phyloP scores from a whole-genome alignment of 2,329 filamentous ascomycete genomes.

The Myriosclerotinia duriaeana region DNA sequence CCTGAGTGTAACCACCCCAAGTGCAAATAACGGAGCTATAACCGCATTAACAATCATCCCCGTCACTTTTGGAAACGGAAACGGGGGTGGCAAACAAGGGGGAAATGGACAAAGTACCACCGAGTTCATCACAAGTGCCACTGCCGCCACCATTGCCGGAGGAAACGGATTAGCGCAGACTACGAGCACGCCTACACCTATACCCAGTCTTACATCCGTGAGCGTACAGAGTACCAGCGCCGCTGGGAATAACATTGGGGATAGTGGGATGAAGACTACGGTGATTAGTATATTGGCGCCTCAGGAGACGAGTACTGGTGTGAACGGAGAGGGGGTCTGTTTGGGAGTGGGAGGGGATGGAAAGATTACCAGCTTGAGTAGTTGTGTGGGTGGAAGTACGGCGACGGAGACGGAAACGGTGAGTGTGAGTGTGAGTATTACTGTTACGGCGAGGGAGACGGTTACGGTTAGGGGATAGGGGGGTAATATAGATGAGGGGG shows the following conservation, averaged over 20 bases:
- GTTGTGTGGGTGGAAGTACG: conserved; percentile 3
- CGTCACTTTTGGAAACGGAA: neutral
- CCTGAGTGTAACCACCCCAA: neutral
- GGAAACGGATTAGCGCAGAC: neutral
- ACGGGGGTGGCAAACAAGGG: too few relatives aligned
- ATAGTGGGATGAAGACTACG: neutral
- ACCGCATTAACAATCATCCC: conserved; percentile 1
- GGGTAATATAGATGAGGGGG: neutral
- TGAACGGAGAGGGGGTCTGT: neutral
- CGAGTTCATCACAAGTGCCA: neutral
- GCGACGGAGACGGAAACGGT: neutral
- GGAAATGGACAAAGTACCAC: neutral
- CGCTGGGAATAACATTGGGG: neutral
- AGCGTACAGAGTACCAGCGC: neutral
- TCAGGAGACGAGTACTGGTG: neutral
- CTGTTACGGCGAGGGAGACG: conserved; percentile 1
- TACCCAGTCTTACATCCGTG: neutral
- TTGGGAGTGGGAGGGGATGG: neutral
- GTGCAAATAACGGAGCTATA: neutral
- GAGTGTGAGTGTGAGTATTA: neutral
- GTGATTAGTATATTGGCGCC: neutral
- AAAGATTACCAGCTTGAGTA: conserved; percentile 1
- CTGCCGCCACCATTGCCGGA: neutral
- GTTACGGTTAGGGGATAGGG: conserved; percentile 5
- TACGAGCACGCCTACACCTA: neutral